phyloP scores from a whole-genome alignment of 495 filamentous ascomycete genomes.

The Xylaria scruposa region DNA sequence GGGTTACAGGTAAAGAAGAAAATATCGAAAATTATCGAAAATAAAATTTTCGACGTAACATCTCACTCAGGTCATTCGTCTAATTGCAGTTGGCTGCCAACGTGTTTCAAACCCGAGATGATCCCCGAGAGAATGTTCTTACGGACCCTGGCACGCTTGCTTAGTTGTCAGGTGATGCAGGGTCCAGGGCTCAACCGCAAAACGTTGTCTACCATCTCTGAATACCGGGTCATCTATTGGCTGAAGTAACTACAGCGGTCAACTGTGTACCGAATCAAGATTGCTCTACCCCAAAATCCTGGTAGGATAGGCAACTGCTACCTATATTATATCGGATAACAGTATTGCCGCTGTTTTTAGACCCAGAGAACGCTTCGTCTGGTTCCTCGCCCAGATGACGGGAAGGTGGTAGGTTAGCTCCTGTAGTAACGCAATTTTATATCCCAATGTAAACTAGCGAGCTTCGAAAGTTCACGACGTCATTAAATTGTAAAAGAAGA shows the following conservation, averaged over 20 bases:
- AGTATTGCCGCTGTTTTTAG: neutral
- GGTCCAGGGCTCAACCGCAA: neutral
- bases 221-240: neutral
- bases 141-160: neutral
- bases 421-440: neutral
- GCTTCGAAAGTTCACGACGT: neutral
- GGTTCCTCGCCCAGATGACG: neutral
- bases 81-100: neutral
- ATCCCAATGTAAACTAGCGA: neutral
- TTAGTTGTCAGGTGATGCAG: conserved; percentile 14
- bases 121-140: neutral
- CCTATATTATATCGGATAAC: neutral
- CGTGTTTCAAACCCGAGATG: neutral
- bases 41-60: neutral
- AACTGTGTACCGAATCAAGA: neutral
- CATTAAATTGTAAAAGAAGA: neutral
- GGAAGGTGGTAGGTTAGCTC: neutral
- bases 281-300: conserved; percentile 1
- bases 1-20: neutral
- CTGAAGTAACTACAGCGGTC: neutral
- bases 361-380: neutral
- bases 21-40: neutral
- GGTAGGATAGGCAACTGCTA: conserved; percentile 1
- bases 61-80: neutral
- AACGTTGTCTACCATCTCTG: neutral